phyloP scores from a whole-genome alignment of 2,329 filamentous ascomycete species.

The Purpureocillium takamizusanense region DNA sequence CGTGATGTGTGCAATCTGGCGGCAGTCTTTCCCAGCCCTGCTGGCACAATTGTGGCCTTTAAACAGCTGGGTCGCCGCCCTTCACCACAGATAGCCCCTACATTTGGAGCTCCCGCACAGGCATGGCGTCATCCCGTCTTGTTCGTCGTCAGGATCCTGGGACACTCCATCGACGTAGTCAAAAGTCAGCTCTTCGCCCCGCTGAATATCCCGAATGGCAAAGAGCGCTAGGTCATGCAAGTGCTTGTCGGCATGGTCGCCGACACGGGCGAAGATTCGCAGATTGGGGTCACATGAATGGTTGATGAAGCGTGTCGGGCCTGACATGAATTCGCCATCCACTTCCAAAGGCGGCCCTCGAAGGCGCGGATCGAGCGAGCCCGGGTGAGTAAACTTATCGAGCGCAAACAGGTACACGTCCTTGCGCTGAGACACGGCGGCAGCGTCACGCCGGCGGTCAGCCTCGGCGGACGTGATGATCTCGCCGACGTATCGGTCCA shows the following conservation, averaged over 20 bases:
- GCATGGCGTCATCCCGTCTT: slow-evolving; percentile 46
- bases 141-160: slow-evolving; percentile 32
- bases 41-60: no score
- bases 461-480: slow-evolving; percentile 58
- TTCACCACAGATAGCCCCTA: slow-evolving; percentile 59
- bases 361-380: slow-evolving; percentile 47
- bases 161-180: slow-evolving; percentile 65
- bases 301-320: slow-evolving; percentile 74
- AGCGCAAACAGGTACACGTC: slow-evolving; percentile 73
- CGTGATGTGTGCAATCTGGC: no score
- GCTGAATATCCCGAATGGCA: slow-evolving; percentile 55
- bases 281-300: slow-evolving; percentile 75
- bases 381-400: slow-evolving; percentile 64
- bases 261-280: slow-evolving; percentile 69
- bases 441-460: slow-evolving; percentile 48
- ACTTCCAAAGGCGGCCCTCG: slow-evolving; percentile 49
- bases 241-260: slow-evolving; percentile 64
- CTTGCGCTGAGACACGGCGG: slow-evolving; percentile 51
- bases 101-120: slow-evolving; percentile 59
- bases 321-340: slow-evolving; percentile 68
- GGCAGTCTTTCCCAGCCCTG: no score
- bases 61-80: not conserved
- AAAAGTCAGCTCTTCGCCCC: slow-evolving; percentile 65
- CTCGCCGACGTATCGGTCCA: slow-evolving; percentile 71
- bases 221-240: slow-evolving; percentile 74